These are phyloP conservation scores for Tilletia walkeri DNA, from an alignment of 1,284 basidiomycete genomes.

Conservation along the genomic window DNA sequence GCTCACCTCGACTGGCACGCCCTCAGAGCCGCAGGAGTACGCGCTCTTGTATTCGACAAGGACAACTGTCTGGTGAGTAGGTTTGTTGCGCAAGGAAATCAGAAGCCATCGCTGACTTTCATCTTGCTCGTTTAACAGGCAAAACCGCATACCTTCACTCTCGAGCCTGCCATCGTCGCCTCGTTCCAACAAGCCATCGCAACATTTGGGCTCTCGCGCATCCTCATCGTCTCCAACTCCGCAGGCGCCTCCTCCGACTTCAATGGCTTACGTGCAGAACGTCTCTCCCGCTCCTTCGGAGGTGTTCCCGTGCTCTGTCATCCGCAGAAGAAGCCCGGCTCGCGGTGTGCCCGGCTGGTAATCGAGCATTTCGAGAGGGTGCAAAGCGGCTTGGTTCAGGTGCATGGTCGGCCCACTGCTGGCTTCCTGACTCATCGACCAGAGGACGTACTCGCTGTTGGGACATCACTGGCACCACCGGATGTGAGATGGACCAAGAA, in stretches of 20 bases:
- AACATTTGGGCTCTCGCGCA: conserved; percentile 73
- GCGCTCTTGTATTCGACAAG: conserved; percentile 89
- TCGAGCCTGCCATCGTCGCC: conserved; percentile 59
- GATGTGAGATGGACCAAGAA: not conserved
- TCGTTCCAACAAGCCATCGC: conserved; percentile 73
- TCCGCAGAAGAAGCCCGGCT: conserved; percentile 68
- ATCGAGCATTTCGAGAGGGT: conserved; percentile 62
- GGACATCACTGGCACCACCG: not conserved
- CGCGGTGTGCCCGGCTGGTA: conserved; percentile 67
- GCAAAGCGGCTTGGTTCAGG: conserved; percentile 32
- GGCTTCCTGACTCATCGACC: not conserved
- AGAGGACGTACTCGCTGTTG: not conserved
- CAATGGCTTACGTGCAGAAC: conserved; percentile 68
- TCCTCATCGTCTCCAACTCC: conserved; percentile 90
- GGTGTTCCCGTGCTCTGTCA: conserved; percentile 79
- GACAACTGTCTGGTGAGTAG: conserved; percentile 84
- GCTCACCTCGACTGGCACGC: conserved; percentile 80
- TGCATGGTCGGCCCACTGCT: not conserved
- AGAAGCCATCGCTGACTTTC: too few species aligned
- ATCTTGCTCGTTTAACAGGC: not conserved
- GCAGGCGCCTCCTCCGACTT: conserved; percentile 73
- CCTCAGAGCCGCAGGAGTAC: conserved; percentile 73
- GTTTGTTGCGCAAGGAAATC: not conserved
- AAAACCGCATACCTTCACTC: conserved; percentile 17
- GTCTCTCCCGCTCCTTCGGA: conserved; percentile 70